Conservation (phyloP, 1,284 basidiomycete species). For the Fomitopsis schrenkii region DNA sequence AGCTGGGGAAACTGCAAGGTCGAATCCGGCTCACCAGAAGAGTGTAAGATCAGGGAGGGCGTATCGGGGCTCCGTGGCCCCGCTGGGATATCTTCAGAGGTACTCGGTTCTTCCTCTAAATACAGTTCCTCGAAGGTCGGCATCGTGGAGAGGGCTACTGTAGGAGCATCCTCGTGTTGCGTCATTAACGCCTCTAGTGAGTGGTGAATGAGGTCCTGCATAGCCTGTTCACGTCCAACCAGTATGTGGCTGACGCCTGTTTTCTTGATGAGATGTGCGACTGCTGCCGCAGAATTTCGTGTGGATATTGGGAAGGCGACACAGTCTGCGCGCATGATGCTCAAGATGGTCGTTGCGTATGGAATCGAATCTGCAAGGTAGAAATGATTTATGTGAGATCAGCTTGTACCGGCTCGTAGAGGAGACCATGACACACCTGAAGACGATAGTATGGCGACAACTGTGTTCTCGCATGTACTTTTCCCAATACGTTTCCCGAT, state of each 20-base stretch:
- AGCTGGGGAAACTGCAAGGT: neutral
- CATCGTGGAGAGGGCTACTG: neutral
- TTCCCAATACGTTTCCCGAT: neutral
- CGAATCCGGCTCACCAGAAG: neutral
- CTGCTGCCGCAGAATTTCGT: conserved; percentile 32
- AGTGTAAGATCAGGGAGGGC: conserved; percentile 7
- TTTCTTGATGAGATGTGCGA: conserved; percentile 30
- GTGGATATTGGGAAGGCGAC: conserved; percentile 33
- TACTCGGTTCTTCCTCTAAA: neutral
- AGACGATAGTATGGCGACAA: neutral
- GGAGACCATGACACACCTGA: neutral
- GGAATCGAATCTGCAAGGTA: conserved; percentile 25
- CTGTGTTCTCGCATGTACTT: neutral
- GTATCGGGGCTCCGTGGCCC: conserved; percentile 14
- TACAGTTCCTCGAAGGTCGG: conserved; percentile 2
- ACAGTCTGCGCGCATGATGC: conserved; percentile 24
- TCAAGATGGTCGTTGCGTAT: conserved; percentile 21
- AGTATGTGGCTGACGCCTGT: conserved; percentile 23
- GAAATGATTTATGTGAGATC: neutral
- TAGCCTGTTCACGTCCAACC: conserved; percentile 21
- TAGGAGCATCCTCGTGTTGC: neutral
- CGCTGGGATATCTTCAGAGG: neutral
- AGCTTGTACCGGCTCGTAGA: conserved; percentile 1
- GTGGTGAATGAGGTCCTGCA: conserved; percentile 16
- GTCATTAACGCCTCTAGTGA: neutral